These are phyloP conservation scores for Chrysosporium queenslandicum DNA, from an alignment of 2,329 filamentous ascomycete species.

Conservation along the genomic window DNA sequence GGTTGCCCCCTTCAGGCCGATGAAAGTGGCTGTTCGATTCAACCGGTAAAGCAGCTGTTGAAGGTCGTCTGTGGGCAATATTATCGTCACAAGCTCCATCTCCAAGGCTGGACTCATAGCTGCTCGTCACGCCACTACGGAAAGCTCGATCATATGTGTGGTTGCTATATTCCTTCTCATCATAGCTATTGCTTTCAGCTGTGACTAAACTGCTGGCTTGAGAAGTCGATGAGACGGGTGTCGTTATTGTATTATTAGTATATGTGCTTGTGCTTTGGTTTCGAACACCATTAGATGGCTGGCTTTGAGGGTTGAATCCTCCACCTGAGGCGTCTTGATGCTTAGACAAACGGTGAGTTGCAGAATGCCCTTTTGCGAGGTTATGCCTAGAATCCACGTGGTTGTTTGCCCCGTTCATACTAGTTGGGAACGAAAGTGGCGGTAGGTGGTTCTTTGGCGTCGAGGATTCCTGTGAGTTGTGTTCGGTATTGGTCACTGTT, in stretches of 20 bases:
- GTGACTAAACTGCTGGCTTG: constrained; percentile 38
- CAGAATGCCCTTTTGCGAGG: background rate
- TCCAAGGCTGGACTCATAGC: constrained; percentile 10
- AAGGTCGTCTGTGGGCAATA: constrained; percentile 3
- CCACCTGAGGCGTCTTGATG: background rate
- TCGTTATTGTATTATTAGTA: constrained; percentile 32
- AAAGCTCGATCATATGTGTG: constrained; percentile 14
- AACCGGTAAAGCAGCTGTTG: constrained; percentile 4
- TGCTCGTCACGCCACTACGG: background rate
- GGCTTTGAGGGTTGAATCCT: background rate
- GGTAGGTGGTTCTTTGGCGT: constrained; percentile 2
- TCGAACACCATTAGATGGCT: constrained; percentile 17
- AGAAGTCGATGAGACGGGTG: constrained; percentile 35
- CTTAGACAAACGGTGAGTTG: background rate
- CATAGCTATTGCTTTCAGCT: constrained; percentile 29
- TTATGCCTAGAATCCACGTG: background rate
- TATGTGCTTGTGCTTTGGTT: constrained; percentile 36
- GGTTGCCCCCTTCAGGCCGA: background rate
- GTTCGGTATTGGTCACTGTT: constrained; percentile 1
- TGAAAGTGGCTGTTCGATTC: background rate
- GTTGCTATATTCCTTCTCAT: constrained; percentile 28
- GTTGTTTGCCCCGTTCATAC: background rate
- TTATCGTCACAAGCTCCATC: constrained; percentile 7
- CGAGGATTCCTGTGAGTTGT: constrained; percentile 2
- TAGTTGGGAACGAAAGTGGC: background rate